phyloP scores from a whole-genome alignment of 2,329 filamentous ascomycete genomes.

The Hysterium pulicare region DNA sequence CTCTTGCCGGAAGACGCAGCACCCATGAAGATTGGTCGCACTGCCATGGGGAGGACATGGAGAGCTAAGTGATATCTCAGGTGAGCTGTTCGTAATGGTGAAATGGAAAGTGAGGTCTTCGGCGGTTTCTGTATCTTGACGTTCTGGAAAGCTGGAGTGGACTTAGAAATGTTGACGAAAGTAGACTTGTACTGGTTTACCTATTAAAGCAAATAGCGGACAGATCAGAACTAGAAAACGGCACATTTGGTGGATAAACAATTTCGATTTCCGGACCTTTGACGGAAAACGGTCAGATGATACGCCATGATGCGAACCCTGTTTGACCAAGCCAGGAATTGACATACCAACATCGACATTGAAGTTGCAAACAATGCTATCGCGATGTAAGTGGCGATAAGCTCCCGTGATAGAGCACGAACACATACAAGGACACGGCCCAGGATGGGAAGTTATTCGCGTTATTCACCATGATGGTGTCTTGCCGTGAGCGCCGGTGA shows the following conservation, averaged over 20 bases:
- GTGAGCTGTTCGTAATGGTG: conserved; percentile 43
- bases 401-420: neutral
- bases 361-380: conserved; percentile 42
- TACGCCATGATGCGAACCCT: too few species aligned
- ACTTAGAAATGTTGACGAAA: conserved; percentile 9
- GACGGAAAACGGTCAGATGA: too few species aligned
- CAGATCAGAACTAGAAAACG: conserved; percentile 37
- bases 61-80: conserved; percentile 53
- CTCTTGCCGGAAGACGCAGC: conserved; percentile 41
- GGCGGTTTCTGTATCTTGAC: conserved; percentile 39
- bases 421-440: conserved; percentile 39
- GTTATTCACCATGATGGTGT: conserved; percentile 8
- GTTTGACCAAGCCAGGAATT: too few species aligned
- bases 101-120: conserved; percentile 41
- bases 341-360: conserved; percentile 40
- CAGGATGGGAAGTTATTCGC: conserved; percentile 36
- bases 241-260: conserved; percentile 38
- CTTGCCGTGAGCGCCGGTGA: conserved; percentile 20
- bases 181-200: conserved; percentile 12
- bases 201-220: conserved; percentile 44
- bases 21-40: conserved; percentile 32
- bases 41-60: conserved; percentile 40
- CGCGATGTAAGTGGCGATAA: conserved; percentile 12
- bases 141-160: conserved; percentile 37
- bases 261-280: conserved; percentile 41